Conservation (phyloP, 805 yeast species). For the Pichia paraexigua region DNA sequence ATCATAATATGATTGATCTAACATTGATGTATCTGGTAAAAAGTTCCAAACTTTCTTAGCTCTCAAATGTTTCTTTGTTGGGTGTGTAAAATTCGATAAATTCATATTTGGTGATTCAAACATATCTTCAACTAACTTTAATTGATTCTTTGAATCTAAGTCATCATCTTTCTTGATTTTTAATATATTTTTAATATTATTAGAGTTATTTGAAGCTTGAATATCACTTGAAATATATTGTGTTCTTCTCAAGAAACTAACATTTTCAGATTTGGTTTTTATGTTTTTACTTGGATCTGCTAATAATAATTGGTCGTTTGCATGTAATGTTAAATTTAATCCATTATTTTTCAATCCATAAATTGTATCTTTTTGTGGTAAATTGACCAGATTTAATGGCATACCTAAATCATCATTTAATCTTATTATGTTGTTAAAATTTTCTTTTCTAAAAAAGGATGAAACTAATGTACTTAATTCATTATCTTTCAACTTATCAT, state of each 20-base stretch:
- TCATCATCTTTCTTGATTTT: constrained; percentile 27
- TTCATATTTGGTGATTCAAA: constrained; percentile 47
- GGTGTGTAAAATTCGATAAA: constrained; percentile 51
- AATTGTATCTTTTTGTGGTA: constrained; percentile 40
- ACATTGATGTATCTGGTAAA: constrained; percentile 83
- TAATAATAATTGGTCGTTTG: constrained; percentile 67
- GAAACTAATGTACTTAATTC: constrained; percentile 53
- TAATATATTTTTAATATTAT: constrained; percentile 17
- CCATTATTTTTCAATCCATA: constrained; percentile 14
- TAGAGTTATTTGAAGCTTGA: constrained; percentile 13
- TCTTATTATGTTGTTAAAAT: constrained; percentile 53
- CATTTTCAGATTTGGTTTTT: constrained; percentile 28
- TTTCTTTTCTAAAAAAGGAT: constrained; percentile 66
- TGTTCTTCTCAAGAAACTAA: constrained; percentile 79
- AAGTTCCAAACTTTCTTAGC: constrained; percentile 77
- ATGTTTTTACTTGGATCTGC: constrained; percentile 66
- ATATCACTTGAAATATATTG: constrained; percentile 73
- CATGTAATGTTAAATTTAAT: constrained; percentile 44
- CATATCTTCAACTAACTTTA: constrained; percentile 65
- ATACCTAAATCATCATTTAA: constrained; percentile 61
- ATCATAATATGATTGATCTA: constrained; percentile 67
- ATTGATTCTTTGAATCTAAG: constrained; percentile 54
- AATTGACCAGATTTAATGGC: constrained; percentile 61
- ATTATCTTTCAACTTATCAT: constrained; percentile 28
- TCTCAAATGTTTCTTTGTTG: constrained; percentile 60